Conservation (phyloP, 495 filamentous ascomycete species). For the Daldinia concentrica region DNA sequence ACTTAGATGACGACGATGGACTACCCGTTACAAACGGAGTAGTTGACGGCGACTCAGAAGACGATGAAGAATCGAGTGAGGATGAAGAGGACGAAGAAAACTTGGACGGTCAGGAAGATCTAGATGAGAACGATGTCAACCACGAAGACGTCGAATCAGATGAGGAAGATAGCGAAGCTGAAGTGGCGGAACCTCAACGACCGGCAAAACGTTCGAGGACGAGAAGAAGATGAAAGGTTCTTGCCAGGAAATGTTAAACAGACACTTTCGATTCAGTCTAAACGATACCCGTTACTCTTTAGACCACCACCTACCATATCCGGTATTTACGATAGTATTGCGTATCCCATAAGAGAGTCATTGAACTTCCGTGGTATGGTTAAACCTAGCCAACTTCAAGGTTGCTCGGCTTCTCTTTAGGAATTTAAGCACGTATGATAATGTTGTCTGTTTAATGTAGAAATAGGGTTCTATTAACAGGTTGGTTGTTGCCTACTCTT, state of each 20-base stretch:
- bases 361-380: not conserved
- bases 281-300: conserved; percentile 41
- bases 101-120: conserved; percentile 50
- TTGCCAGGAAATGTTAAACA: conserved; percentile 25
- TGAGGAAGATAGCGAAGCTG: conserved; percentile 56
- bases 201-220: conserved; percentile 49
- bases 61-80: conserved; percentile 54
- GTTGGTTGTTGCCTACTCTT: not conserved
- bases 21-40: conserved; percentile 51
- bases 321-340: not conserved
- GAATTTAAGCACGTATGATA: not conserved
- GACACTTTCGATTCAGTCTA: conserved; percentile 21
- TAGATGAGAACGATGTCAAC: conserved; percentile 58
- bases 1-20: conserved; percentile 45
- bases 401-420: not conserved
- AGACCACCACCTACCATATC: not conserved
- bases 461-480: not conserved
- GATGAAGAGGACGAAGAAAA: conserved; percentile 52
- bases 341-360: not conserved
- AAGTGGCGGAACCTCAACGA: conserved; percentile 44
- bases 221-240: conserved; percentile 40
- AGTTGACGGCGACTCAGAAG: conserved; percentile 52
- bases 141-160: conserved; percentile 56
- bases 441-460: not conserved
- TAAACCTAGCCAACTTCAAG: not conserved